Base-by-base conservation (phyloP, 2,329 filamentous ascomycete genomes). In the Escovopsis sp. region DNA sequence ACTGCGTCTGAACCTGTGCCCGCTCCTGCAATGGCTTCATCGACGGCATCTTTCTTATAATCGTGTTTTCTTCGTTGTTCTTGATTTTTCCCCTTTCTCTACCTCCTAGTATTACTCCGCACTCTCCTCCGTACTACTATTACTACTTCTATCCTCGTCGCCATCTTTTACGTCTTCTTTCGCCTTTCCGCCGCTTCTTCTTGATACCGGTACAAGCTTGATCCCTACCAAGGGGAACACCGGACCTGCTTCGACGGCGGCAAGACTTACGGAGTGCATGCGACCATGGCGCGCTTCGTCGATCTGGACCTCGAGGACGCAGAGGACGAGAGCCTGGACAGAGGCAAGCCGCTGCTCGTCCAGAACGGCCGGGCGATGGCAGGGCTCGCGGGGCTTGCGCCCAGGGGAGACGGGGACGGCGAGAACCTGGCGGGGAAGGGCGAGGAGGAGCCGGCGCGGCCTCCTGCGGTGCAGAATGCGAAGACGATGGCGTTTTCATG, bases 401-500 rank as follows among this genome's bases (percentile, higher is more conserved):
- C n/a, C 14, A 36, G 12, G 15, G 10, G 10, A 9, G 20, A 36
- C 20, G 15, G n/a, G 40, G 27, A 29, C 40, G 32, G 30, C 36
- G 37, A 38, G 35, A 15, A 20, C 14, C 7, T 7, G 5, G 15
- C n/a, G 9, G 14, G 34, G 37, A 15, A 29, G 34, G 32, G 31
- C 36, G 37, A 38, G 31, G 13, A 25, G 16, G 42, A 31, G 14
- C 24, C 38, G n/a, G 39, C 25, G 20, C 33, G 24, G 15, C 39
- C 16, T 12, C 24, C 41, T 10, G 16, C 31, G 31, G 13, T 36
- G 25, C 37, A 35, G 34, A 57, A 45, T 37, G 48, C 51, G 35
- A 50, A 54, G 5, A 55, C 52, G 9, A 49, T 52, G 33, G 57
- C 59, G 2, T 57, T 63, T 42, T 53, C 54, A 41, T 61, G 59